Evolutionary conservation across 257 asterid species (phyloP), one percentile per base, ranked within the genome.

Genomic region (Solanum gracilifrons): DNA sequence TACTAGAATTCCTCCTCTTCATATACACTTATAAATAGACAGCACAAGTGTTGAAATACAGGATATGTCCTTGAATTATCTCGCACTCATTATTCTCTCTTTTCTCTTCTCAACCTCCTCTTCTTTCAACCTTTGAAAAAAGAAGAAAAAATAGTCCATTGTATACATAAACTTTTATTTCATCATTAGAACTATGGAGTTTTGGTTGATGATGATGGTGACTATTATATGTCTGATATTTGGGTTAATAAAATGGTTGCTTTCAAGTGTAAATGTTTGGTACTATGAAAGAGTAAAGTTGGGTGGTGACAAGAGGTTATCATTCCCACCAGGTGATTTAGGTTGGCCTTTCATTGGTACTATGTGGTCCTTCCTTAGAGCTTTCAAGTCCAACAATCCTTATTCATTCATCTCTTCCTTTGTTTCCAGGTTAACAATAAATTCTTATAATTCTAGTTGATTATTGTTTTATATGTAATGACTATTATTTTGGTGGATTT

Each of bases 281-380:
- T 55, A 37, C 60, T 92, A 87, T 91, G 99, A 95, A 68, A 69
- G 11, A 89, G 68, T 87, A 66, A 91, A 90, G 55, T 90, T 97
- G 88, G 96, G 95, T 15, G 74, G 41, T 71, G 41, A 69, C 39
- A 69, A 86, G 12, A 93, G 87, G n/a, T 87, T 87, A 83, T 86
- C 91, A 8, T 90, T 97, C 85, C 99, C 99, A 58, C 99, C 99
- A 3, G 98, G 99, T 83, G 99, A 97, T 90, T 91, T 94, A 31
- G 98, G 98, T 0, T 95, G 94, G 97, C 98, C 99, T 33, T 94
- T 94, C 86, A 92, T 97, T 87, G 99, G 99, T 35, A 94, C 92
- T 27, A 97, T 97, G 99, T 92, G 93, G 94, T 90, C 98, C 79
- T 97, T 97, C 86, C 98, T 97, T 87, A 87, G 92, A 74, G 98